Percentiles rank a stretch among this genome's conserved stretches.
These are phyloP conservation scores for Penicillium canariense DNA, from an alignment of 495 filamentous ascomycete genomes.

Conservation along the genomic window DNA sequence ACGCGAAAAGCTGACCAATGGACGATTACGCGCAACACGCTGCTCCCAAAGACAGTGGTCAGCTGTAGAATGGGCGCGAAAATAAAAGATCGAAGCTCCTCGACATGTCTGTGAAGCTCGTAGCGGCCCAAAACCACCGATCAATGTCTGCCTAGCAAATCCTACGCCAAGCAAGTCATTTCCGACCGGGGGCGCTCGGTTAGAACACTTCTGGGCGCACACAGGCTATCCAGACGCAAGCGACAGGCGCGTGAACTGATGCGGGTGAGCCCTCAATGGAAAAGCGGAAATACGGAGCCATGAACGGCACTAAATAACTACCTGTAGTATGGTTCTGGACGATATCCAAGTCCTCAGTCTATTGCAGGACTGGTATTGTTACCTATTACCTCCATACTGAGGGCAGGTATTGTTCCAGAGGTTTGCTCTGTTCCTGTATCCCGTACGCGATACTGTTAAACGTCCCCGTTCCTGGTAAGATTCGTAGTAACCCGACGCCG, in stretches of 20 bases:
- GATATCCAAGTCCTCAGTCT: neutral
- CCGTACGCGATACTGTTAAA: slow-evolving; percentile 24
- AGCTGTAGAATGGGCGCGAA: neutral
- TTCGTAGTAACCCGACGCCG: slow-evolving; percentile 9
- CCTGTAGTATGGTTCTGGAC: too few relatives aligned
- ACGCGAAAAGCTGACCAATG: slow-evolving; percentile 4
- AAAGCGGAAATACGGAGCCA: neutral
- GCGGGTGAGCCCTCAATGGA: neutral
- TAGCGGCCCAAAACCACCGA: neutral
- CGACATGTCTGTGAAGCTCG: neutral
- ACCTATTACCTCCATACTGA: slow-evolving; percentile 6
- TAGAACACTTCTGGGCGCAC: slow-evolving; percentile 11
- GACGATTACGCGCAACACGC: slow-evolving; percentile 2
- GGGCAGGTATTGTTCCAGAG: slow-evolving; percentile 7
- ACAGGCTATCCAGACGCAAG: neutral
- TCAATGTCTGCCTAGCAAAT: neutral
- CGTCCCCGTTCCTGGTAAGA: slow-evolving; percentile 24
- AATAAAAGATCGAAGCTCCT: neutral
- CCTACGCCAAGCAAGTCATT: slow-evolving; percentile 1
- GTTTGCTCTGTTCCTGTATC: slow-evolving; percentile 12
- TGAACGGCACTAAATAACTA: too few relatives aligned
- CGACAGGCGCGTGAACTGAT: neutral
- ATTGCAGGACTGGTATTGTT: slow-evolving; percentile 14
- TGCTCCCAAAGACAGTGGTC: neutral
- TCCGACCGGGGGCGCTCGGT: slow-evolving; percentile 15